phyloP scores from a whole-genome alignment of 768 basidiomycete species.

The Ramaria sp. region DNA sequence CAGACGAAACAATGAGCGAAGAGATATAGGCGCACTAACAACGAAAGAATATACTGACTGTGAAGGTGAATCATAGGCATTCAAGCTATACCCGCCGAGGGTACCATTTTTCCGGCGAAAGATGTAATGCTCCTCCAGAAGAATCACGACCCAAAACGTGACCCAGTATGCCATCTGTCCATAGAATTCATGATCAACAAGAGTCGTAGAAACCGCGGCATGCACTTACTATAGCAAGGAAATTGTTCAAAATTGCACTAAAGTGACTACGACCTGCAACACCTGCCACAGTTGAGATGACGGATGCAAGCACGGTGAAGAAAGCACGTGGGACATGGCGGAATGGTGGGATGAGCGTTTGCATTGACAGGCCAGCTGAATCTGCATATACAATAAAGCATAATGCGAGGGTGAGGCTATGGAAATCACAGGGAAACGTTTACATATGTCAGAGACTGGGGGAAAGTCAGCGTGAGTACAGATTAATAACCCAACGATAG shows the following conservation, averaged over 20 bases:
- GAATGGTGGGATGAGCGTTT: conserved; percentile 33
- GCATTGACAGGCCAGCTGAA: conserved; percentile 36
- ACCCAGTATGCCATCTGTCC: conserved; percentile 35
- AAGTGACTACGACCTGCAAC: conserved; percentile 36
- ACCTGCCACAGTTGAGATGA: conserved; percentile 28
- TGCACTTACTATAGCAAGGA: conserved; percentile 1
- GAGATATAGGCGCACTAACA: background rate
- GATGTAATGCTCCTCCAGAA: conserved; percentile 35
- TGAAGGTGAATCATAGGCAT: conserved; percentile 34
- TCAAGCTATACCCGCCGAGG: conserved; percentile 41
- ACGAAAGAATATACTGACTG: conserved; percentile 16
- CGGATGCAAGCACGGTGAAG: conserved; percentile 33
- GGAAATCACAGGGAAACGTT: background rate
- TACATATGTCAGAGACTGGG: conserved; percentile 1
- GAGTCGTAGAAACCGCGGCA: background rate
- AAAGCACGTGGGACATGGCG: conserved; percentile 34
- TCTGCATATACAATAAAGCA: conserved; percentile 25
- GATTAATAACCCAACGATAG: background rate
- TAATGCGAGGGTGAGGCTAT: background rate
- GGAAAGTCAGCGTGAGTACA: background rate
- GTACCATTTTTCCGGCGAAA: conserved; percentile 29
- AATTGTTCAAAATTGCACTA: conserved; percentile 12
- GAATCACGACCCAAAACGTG: conserved; percentile 35
- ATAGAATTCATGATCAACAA: conserved; percentile 20
- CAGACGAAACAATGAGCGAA: background rate